A percentile compares a stretch with the other conserved stretches of the same genome.
Conservation (phyloP, 1,284 basidiomycete genomes). For the Agroathelia rolfsii region DNA sequence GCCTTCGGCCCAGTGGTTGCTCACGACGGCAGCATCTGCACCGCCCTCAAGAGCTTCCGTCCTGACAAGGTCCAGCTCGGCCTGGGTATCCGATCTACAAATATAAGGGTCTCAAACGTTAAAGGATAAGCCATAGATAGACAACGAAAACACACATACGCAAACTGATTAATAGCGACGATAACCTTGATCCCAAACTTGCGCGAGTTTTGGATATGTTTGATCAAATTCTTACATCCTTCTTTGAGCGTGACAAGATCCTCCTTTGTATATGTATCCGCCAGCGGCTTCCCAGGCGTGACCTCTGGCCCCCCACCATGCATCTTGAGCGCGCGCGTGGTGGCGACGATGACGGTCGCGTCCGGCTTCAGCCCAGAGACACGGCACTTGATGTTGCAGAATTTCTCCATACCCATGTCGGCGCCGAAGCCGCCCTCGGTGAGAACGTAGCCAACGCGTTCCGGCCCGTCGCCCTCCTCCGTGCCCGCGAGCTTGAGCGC, state of each 20-base stretch:
- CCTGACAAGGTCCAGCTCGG: slow-evolving; percentile 83
- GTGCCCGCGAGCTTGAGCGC: slow-evolving; percentile 95
- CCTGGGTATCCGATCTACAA: slow-evolving; percentile 76
- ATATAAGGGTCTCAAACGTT: slow-evolving; percentile 8
- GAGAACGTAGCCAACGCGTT: slow-evolving; percentile 88
- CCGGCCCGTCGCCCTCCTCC: slow-evolving; percentile 81
- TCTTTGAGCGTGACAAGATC: slow-evolving; percentile 85
- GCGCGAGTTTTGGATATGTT: slow-evolving; percentile 91
- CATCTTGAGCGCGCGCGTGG: slow-evolving; percentile 97
- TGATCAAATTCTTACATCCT: slow-evolving; percentile 88
- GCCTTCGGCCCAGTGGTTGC: slow-evolving; percentile 95
- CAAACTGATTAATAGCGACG: slow-evolving; percentile 92
- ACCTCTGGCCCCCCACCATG: slow-evolving; percentile 98
- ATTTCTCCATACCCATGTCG: slow-evolving; percentile 99
- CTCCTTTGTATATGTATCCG: slow-evolving; percentile 91
- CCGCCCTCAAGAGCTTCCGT: slow-evolving; percentile 77
- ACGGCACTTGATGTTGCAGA: slow-evolving; percentile 99
- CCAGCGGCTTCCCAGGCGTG: slow-evolving; percentile 89
- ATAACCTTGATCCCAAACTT: slow-evolving; percentile 98
- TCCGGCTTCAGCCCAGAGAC: slow-evolving; percentile 89
- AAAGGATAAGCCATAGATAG: slow-evolving; percentile 4
- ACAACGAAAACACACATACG: slow-evolving; percentile 44
- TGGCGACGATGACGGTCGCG: slow-evolving; percentile 93
- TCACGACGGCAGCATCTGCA: slow-evolving; percentile 91
- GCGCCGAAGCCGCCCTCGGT: slow-evolving; percentile 99